Conservation (phyloP, 1,284 basidiomycete species). For the Marasmius sp. region DNA sequence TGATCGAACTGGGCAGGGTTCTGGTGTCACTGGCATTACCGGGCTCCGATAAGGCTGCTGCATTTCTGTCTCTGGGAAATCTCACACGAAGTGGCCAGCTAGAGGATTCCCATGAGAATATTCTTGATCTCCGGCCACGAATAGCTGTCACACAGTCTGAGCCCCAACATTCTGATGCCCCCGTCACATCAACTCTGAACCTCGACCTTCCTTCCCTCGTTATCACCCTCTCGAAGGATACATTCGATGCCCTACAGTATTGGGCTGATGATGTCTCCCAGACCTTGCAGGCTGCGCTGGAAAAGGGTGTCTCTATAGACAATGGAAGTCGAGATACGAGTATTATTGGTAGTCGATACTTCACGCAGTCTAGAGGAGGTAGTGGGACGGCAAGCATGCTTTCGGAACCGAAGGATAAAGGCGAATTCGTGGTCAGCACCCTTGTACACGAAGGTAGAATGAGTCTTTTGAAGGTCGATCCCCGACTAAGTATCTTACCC, state of each 20-base stretch:
- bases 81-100: slow-evolving; percentile 14
- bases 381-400: slow-evolving; percentile 39
- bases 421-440: slow-evolving; percentile 54
- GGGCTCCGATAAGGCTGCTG: slow-evolving; percentile 29
- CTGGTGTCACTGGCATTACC: slow-evolving; percentile 46
- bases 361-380: slow-evolving; percentile 56
- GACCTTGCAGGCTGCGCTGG: slow-evolving; percentile 49
- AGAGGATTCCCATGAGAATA: not conserved
- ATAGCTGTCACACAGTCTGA: slow-evolving; percentile 29
- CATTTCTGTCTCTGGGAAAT: slow-evolving; percentile 35
- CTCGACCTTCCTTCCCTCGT: slow-evolving; percentile 68
- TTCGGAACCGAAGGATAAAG: slow-evolving; percentile 23
- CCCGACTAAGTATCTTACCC: not conserved
- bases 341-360: slow-evolving; percentile 83
- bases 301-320: slow-evolving; percentile 31
- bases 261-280: slow-evolving; percentile 84
- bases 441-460: slow-evolving; percentile 56
- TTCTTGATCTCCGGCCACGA: slow-evolving; percentile 24
- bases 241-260: slow-evolving; percentile 77
- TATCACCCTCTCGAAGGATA: slow-evolving; percentile 59
- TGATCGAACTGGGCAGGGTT: slow-evolving; percentile 43
- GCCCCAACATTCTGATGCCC: slow-evolving; percentile 10
- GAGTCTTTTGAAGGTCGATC: not conserved
- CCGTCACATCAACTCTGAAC: slow-evolving; percentile 33
- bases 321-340: slow-evolving; percentile 57